Evolutionary conservation across 2,329 filamentous ascomycete genomes (phyloP), one percentile per base, ranked within the genome.

Genomic region (Sarocladium oryzae): DNA sequence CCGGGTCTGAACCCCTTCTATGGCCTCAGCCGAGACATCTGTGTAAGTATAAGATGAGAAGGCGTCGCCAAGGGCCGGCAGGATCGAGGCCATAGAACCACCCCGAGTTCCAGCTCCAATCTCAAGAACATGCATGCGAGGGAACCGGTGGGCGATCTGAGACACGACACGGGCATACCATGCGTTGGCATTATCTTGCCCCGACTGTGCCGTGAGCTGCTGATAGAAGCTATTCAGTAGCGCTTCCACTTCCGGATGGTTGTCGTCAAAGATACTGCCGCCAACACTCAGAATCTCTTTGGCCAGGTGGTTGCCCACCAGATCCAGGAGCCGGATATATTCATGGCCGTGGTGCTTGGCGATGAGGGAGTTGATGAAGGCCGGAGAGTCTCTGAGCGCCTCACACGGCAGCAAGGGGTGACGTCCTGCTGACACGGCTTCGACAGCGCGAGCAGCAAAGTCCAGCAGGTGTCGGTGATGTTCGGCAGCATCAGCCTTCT

Each of bases 31-130:
- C 0, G 68, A 68, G 11, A 74, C 66, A 52, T 76, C 73, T 0
- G 75, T 76, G 57, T 63, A 77, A 0, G 68, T 72, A 56, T 76
- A 77, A 1, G 62, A 48, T 18, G 36, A 13, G 41, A 69, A 71
- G 2, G 52, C 8, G 15, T 55, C 11, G 1, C 59, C 63, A 11
- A 74, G 54, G 3, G 49, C 45, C 2, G 57, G 49, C 2, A 76
- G 55, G 4, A 76, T 56, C 1, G 30, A 37, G 7, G 61, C 56
- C 0, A 73, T 76, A 0, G 70, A 63, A 10, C 64, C 66, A 2
- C 71, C 73, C 3, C 70, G 73, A 1, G 74, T 30, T 30, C 13
- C 74, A 9, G 68, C 72, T 15, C 72, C 72, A 9, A 71, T 59
- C 50, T 65, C 62, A 4, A 77, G 53, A 26, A 76, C 64, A 2